Conservation (phyloP, 2,329 filamentous ascomycete species). For the Penicillium sp. region DNA sequence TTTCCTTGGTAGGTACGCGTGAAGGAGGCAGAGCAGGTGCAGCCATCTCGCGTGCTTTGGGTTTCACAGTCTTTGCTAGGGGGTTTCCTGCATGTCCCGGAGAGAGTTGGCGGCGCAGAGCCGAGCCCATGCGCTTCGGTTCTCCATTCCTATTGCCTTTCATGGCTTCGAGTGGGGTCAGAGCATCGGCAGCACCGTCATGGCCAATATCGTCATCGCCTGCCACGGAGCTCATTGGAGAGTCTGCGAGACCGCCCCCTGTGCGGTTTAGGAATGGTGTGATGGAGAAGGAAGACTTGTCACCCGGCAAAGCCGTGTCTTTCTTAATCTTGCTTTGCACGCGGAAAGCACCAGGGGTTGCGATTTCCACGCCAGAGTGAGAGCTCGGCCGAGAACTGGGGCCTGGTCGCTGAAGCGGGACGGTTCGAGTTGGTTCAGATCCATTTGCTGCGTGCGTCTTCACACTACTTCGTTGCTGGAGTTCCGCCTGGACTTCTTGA, state of each 20-base stretch:
- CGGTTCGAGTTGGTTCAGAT: constrained; percentile 45
- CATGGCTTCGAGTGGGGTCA: neutral
- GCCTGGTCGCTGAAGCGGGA: constrained; percentile 30
- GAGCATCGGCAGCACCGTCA: neutral
- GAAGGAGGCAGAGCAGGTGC: neutral
- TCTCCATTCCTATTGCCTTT: neutral
- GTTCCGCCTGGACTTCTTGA: constrained; percentile 62
- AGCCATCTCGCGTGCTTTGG: constrained; percentile 4
- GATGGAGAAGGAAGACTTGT: constrained; percentile 91
- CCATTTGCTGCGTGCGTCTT: constrained; percentile 28
- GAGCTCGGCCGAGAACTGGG: constrained; percentile 32
- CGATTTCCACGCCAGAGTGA: constrained; percentile 50
- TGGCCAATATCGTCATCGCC: constrained; percentile 26
- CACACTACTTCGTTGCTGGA: constrained; percentile 45
- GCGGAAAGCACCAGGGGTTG: constrained; percentile 52
- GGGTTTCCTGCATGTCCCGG: constrained; percentile 2
- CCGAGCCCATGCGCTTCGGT: constrained; percentile 3
- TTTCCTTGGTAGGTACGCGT: neutral
- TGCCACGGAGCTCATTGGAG: constrained; percentile 29
- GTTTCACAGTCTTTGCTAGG: constrained; percentile 7
- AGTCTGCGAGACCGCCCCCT: constrained; percentile 53
- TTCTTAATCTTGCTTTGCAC: constrained; percentile 59
- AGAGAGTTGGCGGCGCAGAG: constrained; percentile 1
- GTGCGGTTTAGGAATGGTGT: constrained; percentile 88
- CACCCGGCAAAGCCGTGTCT: constrained; percentile 66